Conservation (phyloP, 2,329 filamentous ascomycete species). For the Pezizomycotina sp. region DNA sequence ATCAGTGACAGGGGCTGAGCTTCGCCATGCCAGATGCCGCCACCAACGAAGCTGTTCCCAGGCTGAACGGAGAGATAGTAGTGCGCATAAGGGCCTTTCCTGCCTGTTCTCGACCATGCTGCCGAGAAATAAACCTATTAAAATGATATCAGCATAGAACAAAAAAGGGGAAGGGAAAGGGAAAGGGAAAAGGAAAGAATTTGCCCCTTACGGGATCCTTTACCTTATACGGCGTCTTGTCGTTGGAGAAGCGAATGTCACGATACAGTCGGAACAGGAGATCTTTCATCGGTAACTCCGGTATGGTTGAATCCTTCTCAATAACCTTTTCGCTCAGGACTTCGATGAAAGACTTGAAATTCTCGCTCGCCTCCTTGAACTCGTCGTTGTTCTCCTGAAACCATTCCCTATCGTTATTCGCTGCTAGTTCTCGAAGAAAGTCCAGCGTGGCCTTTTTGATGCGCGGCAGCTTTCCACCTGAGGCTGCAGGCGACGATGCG, state of each 20-base stretch:
- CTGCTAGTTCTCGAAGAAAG: constrained; percentile 35
- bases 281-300: constrained; percentile 72
- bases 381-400: constrained; percentile 56
- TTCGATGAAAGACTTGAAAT: constrained; percentile 68
- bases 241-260: constrained; percentile 52
- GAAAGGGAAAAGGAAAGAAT: too few relatives aligned
- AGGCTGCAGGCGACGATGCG: not conserved
- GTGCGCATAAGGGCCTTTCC: constrained; percentile 71
- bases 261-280: constrained; percentile 76
- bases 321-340: constrained; percentile 52
- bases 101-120: constrained; percentile 57
- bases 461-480: not conserved
- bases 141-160: too few relatives aligned
- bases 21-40: constrained; percentile 69
- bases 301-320: constrained; percentile 59
- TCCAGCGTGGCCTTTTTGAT: constrained; percentile 2
- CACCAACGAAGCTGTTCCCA: constrained; percentile 48
- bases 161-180: too few relatives aligned
- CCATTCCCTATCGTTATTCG: constrained; percentile 44
- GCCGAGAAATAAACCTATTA: constrained; percentile 18
- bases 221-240: constrained; percentile 14
- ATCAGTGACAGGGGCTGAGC: constrained; percentile 47
- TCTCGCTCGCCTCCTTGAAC: constrained; percentile 59
- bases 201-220: too few relatives aligned
- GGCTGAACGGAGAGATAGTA: constrained; percentile 80